Evolutionary conservation across 257 asterid genomes (phyloP).

Genomic region (Craterostigma plantagineum): DNA sequence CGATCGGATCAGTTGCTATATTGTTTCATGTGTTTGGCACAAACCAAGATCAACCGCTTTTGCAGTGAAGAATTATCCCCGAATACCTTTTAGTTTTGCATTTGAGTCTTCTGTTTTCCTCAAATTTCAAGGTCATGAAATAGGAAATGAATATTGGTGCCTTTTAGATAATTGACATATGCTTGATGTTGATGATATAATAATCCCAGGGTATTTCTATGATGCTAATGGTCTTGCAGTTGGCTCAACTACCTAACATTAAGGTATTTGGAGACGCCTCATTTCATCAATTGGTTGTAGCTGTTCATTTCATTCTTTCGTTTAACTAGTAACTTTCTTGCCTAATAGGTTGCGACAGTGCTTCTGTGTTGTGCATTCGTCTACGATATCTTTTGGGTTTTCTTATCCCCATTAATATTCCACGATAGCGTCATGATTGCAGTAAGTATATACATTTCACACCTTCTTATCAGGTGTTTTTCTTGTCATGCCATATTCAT

Average conservation of each 20-base stretch:
- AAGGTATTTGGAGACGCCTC: slow-evolving; percentile 30
- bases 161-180: too few relatives aligned
- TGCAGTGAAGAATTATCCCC: too few relatives aligned
- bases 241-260: slow-evolving; percentile 79
- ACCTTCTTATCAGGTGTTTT: neutral
- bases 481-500: neutral
- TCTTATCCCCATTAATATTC: slow-evolving; percentile 72
- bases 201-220: slow-evolving; percentile 67
- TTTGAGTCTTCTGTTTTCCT: too few relatives aligned
- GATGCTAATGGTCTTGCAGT: slow-evolving; percentile 79
- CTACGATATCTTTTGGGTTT: slow-evolving; percentile 92
- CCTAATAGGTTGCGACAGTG: slow-evolving; percentile 70
- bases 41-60: too few relatives aligned
- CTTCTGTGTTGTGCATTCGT: slow-evolving; percentile 72
- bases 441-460: slow-evolving; percentile 24
- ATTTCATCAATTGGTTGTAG: neutral
- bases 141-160: too few relatives aligned
- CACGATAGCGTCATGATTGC: slow-evolving; percentile 82
- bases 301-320: neutral
- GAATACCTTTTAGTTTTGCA: too few relatives aligned
- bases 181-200: neutral
- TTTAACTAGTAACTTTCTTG: slow-evolving; percentile 8
- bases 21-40: too few relatives aligned
- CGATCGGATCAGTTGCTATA: too few relatives aligned
- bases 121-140: too few relatives aligned